Evolutionary conservation across 352 stramenopile genomes (phyloP).

Genomic region (Globisporangium spinosum): DNA sequence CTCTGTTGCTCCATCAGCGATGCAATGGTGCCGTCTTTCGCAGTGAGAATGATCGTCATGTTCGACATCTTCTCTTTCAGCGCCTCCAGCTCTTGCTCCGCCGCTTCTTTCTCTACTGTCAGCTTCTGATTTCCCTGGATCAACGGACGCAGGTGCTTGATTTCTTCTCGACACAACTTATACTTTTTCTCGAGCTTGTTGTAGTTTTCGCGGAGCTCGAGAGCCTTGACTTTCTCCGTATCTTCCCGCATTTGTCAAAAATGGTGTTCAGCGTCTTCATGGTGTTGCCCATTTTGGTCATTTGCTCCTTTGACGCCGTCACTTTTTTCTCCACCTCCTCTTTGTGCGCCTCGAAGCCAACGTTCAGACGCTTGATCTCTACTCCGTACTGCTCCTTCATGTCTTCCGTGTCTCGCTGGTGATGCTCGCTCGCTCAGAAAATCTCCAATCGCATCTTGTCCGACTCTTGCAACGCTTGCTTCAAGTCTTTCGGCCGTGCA

Average conservation of each 20-base stretch:
- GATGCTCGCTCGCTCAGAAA: slow-evolving; percentile 24
- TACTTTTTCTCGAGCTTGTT: slow-evolving; percentile 70
- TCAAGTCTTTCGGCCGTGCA: slow-evolving; percentile 32
- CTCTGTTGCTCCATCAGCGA: slow-evolving; percentile 76
- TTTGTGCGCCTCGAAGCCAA: slow-evolving; percentile 45
- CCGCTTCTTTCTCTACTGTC: slow-evolving; percentile 31
- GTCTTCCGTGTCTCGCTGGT: slow-evolving; percentile 35
- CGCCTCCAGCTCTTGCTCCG: slow-evolving; percentile 27
- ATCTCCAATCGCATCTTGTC: slow-evolving; percentile 39
- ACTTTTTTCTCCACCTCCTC: slow-evolving; percentile 71
- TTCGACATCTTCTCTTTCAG: slow-evolving; percentile 40
- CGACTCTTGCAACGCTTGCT: slow-evolving; percentile 31
- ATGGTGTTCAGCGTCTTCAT: slow-evolving; percentile 92
- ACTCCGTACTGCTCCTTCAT: slow-evolving; percentile 48
- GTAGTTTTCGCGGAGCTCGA: slow-evolving; percentile 84
- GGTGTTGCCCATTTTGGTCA: slow-evolving; percentile 89
- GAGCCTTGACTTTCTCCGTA: slow-evolving; percentile 83
- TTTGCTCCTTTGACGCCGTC: slow-evolving; percentile 70
- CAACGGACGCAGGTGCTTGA: slow-evolving; percentile 56
- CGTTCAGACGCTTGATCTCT: slow-evolving; percentile 46
- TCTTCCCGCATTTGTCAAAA: slow-evolving; percentile 93
- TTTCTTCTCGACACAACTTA: slow-evolving; percentile 48
- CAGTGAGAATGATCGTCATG: slow-evolving; percentile 35
- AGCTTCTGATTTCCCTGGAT: slow-evolving; percentile 50
- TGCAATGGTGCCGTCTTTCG: slow-evolving; percentile 66